Evolutionary conservation across 345 rosid genomes (phyloP), one percentile per base, ranked within the genome.

Genomic region (Camelina laxa): DNA sequence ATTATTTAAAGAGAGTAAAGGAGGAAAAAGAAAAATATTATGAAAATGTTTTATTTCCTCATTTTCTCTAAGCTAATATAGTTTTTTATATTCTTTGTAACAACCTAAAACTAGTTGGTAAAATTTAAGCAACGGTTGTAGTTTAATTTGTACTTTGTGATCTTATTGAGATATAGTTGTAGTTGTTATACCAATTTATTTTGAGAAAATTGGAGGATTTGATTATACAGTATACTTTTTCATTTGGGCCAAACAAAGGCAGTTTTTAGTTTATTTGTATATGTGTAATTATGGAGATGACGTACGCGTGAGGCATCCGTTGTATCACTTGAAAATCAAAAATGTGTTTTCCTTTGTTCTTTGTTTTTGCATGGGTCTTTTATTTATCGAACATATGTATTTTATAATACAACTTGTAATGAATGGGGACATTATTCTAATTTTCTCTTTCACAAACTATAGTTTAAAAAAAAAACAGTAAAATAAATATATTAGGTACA

Each of bases 1-100:
- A 49, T 73, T 65, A 64, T 73, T 73, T 65, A 33, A 55, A 73
- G 48, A 9, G 42, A 19, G 38, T 73, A 31, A 55, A 64, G 57
- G 33, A 41, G 14, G 13, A 45, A 45, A 45, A 22, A n/a, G n/a
- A 14, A 44, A 19, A 45, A 27, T 41, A 14, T 30, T 35, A 19
- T 14, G 15, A 21, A 53, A 67, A 16, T 38, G 35, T 45, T 65
- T 64, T 36, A 9, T 11, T 63, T 63, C 8, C 22, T 21, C 55
- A 65, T 31, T 65, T 27, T 15, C 5, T 24, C 7, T 10, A 56
- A 56, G 60, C 20, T 56, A 15, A 6, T 44, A 5, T 15, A 44
- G 6, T 54, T 58, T 58, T 58, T 33, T 58, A 4, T 33, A 1
- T 4, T 9, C 5, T 10, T 58, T 2, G 0, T 14, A 36, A 60